phyloP scores from a whole-genome alignment of 495 filamentous ascomycete species.

The Evernia prunastri region DNA sequence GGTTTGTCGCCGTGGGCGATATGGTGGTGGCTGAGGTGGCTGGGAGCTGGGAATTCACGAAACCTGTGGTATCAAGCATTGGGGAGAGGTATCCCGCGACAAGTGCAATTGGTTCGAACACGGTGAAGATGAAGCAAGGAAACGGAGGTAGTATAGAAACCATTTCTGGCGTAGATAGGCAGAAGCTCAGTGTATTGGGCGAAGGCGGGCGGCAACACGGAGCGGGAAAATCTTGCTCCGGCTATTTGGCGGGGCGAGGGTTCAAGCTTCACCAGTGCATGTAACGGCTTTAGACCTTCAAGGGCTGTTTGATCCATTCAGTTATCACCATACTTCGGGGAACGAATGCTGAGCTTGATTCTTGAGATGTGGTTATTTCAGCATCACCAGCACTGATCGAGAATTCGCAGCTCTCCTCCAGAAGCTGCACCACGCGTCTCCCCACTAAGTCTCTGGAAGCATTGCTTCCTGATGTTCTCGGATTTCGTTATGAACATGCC shows the following conservation, averaged over 20 bases:
- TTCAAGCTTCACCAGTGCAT: no score
- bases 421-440: background rate
- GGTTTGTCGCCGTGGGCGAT: constrained; percentile 37
- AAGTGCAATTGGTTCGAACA: constrained; percentile 63
- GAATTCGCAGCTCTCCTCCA: no score
- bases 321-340: background rate
- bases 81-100: constrained; percentile 51
- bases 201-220: no score
- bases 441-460: no score
- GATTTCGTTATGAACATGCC: constrained; percentile 16
- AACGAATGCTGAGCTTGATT: background rate
- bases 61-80: constrained; percentile 49
- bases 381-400: background rate
- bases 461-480: background rate
- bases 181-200: background rate
- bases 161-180: constrained; percentile 33
- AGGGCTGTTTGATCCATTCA: background rate
- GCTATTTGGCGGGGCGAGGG: background rate
- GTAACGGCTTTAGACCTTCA: no score
- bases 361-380: background rate
- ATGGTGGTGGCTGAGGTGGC: constrained; percentile 26
- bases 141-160: constrained; percentile 45
- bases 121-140: constrained; percentile 49
- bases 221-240: background rate
- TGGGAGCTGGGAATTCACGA: constrained; percentile 55